phyloP scores from a whole-genome alignment of 2,329 filamentous ascomycete species.

The Colletotrichum sansevieriae region DNA sequence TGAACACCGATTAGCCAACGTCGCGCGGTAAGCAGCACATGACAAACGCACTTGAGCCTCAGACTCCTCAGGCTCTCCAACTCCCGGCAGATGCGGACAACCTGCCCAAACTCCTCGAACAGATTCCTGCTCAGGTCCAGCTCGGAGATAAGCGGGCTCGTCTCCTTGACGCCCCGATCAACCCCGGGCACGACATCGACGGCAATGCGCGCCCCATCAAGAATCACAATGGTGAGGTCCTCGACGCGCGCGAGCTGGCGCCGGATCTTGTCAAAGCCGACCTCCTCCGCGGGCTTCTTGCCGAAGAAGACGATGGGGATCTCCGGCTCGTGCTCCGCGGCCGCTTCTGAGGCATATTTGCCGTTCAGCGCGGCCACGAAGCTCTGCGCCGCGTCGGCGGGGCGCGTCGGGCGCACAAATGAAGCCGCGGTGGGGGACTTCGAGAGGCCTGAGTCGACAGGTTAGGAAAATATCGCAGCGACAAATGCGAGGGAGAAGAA shows the following conservation, averaged over 20 bases:
- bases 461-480: conserved; percentile 38
- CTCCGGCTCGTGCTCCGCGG: conserved; percentile 45
- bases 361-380: conserved; percentile 84
- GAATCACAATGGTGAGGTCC: conserved; percentile 83
- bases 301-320: conserved; percentile 75
- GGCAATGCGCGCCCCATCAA: conserved; percentile 80
- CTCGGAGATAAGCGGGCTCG: conserved; percentile 78
- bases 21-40: not conserved
- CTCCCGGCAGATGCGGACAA: conserved; percentile 78
- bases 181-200: conserved; percentile 51
- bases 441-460: conserved; percentile 64
- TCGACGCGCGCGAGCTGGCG: conserved; percentile 81
- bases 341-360: conserved; percentile 81
- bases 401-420: conserved; percentile 84
- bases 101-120: conserved; percentile 75
- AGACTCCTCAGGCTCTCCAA: conserved; percentile 76
- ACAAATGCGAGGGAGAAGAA: not conserved
- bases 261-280: conserved; percentile 94
- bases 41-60: conserved; percentile 74
- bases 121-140: conserved; percentile 89
- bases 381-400: conserved; percentile 74
- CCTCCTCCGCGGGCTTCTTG: conserved; percentile 86
- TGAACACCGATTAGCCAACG: conserved; percentile 51
- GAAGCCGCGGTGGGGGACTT: conserved; percentile 81
- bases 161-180: conserved; percentile 58